Evolutionary conservation across 768 basidiomycete genomes (phyloP).

Genomic region (Lactarius akahatsu): DNA sequence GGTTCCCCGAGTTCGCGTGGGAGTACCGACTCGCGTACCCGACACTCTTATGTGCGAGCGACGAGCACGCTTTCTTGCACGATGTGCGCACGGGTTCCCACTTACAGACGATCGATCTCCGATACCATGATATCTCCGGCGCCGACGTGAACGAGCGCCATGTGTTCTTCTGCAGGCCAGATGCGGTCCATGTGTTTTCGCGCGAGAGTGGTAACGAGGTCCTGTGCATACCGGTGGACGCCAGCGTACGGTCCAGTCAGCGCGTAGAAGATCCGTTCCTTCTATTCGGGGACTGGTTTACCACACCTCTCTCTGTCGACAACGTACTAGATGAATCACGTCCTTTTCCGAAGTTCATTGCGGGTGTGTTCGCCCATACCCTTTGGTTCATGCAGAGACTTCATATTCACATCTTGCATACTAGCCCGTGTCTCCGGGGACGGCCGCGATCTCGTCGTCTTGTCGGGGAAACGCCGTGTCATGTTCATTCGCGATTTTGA

Average conservation of each 20-base stretch:
- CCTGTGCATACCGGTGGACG: slow-evolving; percentile 36
- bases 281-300: slow-evolving; percentile 11
- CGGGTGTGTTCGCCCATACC: slow-evolving; percentile 6
- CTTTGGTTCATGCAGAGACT: background rate
- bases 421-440: slow-evolving; percentile 39
- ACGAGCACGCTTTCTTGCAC: slow-evolving; percentile 54
- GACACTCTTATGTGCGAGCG: slow-evolving; percentile 52
- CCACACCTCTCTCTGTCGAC: slow-evolving; percentile 2
- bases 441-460: slow-evolving; percentile 37
- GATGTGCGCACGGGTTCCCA: slow-evolving; percentile 54
- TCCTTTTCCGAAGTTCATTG: background rate
- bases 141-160: slow-evolving; percentile 62
- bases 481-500: slow-evolving; percentile 38
- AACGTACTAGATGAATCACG: background rate
- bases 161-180: slow-evolving; percentile 56
- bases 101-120: slow-evolving; percentile 47
- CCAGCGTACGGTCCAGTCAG: slow-evolving; percentile 5
- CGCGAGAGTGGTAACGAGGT: slow-evolving; percentile 46
- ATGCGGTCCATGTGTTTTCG: slow-evolving; percentile 53
- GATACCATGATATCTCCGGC: slow-evolving; percentile 44
- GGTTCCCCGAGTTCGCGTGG: slow-evolving; percentile 41
- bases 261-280: background rate
- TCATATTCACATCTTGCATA: slow-evolving; percentile 6
- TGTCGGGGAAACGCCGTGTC: slow-evolving; percentile 32
- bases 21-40: slow-evolving; percentile 74